Conservation (phyloP, 371 early-diverging fungal species). For the Mortierella sp. region DNA sequence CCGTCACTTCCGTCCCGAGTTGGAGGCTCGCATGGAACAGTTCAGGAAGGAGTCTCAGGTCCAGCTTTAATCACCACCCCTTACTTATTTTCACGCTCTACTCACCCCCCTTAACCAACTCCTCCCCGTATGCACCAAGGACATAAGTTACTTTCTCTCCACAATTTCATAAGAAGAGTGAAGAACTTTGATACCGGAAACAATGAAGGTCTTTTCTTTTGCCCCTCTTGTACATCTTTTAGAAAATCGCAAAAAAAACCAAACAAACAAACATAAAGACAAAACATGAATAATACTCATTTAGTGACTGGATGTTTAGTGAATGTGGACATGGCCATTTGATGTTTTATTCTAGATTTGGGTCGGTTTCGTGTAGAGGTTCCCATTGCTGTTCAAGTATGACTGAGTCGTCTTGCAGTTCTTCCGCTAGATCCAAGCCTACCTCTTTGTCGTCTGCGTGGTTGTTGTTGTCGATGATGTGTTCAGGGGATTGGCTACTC, state of each 20-base stretch:
- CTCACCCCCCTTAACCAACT: background rate
- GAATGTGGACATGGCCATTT: background rate
- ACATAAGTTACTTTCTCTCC: background rate
- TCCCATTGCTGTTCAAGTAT: constrained; percentile 11
- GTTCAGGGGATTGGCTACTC: background rate
- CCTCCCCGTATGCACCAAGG: background rate
- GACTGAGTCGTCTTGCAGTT: constrained; percentile 19
- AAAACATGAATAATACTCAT: background rate
- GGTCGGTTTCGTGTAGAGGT: constrained; percentile 18
- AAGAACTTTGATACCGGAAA: background rate
- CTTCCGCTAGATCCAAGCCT: constrained; percentile 17
- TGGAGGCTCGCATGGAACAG: constrained; percentile 88
- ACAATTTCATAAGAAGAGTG: no score
- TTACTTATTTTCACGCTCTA: background rate
- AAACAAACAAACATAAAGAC: background rate
- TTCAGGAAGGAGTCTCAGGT: constrained; percentile 59
- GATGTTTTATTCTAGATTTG: background rate
- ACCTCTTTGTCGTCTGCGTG: background rate
- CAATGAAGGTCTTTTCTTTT: background rate
- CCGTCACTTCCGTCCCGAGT: constrained; percentile 94
- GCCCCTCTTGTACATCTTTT: background rate
- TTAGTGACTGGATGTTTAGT: no score
- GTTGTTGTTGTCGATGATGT: background rate
- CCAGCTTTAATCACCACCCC: constrained; percentile 12
- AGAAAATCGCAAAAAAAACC: background rate